A percentile compares a stretch with the other conserved stretches of the same genome.
Evolutionary conservation across 192 early-diverging fungal genomes (phyloP).

Genomic region (Dimargaris verticillata): DNA sequence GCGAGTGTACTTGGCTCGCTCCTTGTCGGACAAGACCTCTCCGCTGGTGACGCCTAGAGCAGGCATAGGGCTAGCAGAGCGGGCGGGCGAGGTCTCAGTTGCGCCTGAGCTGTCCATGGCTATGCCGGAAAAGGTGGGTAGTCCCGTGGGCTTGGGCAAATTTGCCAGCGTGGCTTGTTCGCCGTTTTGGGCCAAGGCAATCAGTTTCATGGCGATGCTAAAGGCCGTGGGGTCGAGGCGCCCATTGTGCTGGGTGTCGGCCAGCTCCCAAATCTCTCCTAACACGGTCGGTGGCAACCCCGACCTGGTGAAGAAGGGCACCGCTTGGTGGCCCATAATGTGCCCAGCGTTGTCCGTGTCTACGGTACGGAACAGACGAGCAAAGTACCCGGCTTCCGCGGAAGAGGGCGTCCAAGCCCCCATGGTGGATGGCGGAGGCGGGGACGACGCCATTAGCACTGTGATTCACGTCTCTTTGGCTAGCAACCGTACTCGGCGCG

Average conservation of each 20-base stretch:
- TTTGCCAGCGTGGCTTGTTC: conserved; percentile 34
- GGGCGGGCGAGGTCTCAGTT: background rate
- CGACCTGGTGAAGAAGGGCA: conserved; percentile 56
- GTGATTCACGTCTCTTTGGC: too few relatives aligned
- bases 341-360: conserved; percentile 42
- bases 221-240: conserved; percentile 55
- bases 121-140: conserved; percentile 44
- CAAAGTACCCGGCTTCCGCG: conserved; percentile 42
- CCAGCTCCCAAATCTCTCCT: conserved; percentile 76
- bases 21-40: conserved; percentile 19
- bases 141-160: conserved; percentile 24
- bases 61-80: too few relatives aligned
- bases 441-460: too few relatives aligned
- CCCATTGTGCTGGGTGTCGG: conserved; percentile 60
- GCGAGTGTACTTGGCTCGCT: conserved; percentile 39
- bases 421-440: too few relatives aligned
- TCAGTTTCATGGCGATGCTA: conserved; percentile 68
- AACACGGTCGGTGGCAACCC: conserved; percentile 41
- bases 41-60: background rate
- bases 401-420: conserved; percentile 30
- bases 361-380: conserved; percentile 40
- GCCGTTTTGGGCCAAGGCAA: conserved; percentile 67
- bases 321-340: conserved; percentile 49
- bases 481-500: too few relatives aligned
- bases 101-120: conserved; percentile 13